These are phyloP conservation scores for Pleurotus salmoneostramineus DNA, from an alignment of 768 basidiomycete species.

Conservation along the genomic window DNA sequence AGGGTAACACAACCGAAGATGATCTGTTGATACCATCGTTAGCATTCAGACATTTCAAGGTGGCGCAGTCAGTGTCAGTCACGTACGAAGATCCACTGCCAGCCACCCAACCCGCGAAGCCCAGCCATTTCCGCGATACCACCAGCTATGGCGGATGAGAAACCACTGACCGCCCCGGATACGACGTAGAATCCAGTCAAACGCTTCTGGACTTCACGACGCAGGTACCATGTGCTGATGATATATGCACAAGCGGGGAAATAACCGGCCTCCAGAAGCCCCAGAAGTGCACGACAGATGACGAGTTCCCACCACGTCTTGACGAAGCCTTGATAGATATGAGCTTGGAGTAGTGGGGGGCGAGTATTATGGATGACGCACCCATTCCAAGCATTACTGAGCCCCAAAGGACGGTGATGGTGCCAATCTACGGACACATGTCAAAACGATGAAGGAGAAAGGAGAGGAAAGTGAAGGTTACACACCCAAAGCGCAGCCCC, in stretches of 20 bases:
- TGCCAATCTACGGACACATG: neutral
- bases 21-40: slow-evolving; percentile 1
- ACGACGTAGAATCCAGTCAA: slow-evolving; percentile 19
- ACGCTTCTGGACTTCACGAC: slow-evolving; percentile 20
- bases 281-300: slow-evolving; percentile 3
- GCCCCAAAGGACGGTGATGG: slow-evolving; percentile 2
- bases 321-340: neutral
- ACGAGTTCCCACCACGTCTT: slow-evolving; percentile 4
- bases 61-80: neutral
- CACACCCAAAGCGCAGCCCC: slow-evolving; percentile 4
- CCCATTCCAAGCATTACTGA: slow-evolving; percentile 3
- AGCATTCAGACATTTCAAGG: neutral
- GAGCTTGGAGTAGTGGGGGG: too few relatives aligned
- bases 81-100: slow-evolving; percentile 34
- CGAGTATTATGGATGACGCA: too few relatives aligned
- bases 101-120: slow-evolving; percentile 21
- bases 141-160: slow-evolving; percentile 23
- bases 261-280: neutral
- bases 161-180: slow-evolving; percentile 13
- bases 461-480: slow-evolving; percentile 25
- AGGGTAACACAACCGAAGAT: slow-evolving; percentile 26
- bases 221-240: slow-evolving; percentile 21
- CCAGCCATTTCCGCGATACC: slow-evolving; percentile 19
- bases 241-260: slow-evolving; percentile 13
- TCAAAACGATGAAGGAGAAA: neutral